Evolutionary conservation across 192 early-diverging fungal genomes (phyloP), one percentile per base, ranked within the genome.

Genomic region (Linnemannia schmuckeri): DNA sequence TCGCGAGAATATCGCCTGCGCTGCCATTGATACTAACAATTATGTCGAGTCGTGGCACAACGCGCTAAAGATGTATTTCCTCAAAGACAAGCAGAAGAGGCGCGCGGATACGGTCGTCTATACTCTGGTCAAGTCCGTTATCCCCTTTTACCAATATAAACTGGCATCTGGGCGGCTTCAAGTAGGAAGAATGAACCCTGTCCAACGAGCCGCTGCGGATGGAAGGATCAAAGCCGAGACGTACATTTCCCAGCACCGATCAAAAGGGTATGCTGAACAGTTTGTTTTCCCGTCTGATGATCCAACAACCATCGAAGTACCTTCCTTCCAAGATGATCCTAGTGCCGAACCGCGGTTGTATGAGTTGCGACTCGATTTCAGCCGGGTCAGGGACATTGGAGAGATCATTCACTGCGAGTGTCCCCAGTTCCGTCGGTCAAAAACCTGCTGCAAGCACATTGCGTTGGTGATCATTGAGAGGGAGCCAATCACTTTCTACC

Each of bases 1-100:
- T 69, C 76, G 76, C 8, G 4, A 77, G 24, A 30, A 41, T 6
- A 38, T 77, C 10, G 66, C 76, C 15, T 76, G 75, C 44, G 47
- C 44, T 27, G 42, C 37, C 63, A 81, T 81, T 33, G 40, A 76
- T 20, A 81, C 80, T 15, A 70, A 71, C 41, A 75, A 76, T 24
- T 71, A 76, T 41, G 69, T 81, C 40, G 80, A 81, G 47, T 46
- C 63, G 15, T 76, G 66, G 80, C 74, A 71, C 74, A 72, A 76
- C 47, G 52, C 74, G 13, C 27, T 76, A 12, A 71, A 71, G 40
- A 68, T 33, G 17, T 52, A 71, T n/a, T 76, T 76, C 38, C 70
- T 76, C 61, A 70, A 40, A n/a, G 72, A 81, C 47, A 76, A 70
- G 40, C 74, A 81, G 9, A 74, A 76, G 35, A 61, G 49, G 40